Evolutionary conservation across 345 rosid species (phyloP).

Genomic region (Arabidopsis suecica): DNA sequence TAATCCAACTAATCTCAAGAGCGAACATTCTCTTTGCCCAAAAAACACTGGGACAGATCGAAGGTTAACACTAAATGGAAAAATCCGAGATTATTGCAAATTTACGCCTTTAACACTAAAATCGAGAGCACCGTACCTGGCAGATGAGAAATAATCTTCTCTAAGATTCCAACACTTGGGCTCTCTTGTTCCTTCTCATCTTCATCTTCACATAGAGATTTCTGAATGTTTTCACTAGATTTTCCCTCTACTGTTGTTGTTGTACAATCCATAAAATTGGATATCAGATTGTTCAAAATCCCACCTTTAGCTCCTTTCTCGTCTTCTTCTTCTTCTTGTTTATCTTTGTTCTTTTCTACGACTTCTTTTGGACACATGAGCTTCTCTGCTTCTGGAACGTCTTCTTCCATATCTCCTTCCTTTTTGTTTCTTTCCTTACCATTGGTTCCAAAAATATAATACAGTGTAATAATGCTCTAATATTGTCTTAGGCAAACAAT

Average conservation of each 20-base stretch:
- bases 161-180: constrained; percentile 51
- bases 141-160: constrained; percentile 63
- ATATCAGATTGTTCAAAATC: constrained; percentile 38
- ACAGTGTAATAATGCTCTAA: neutral
- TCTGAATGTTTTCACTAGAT: constrained; percentile 31
- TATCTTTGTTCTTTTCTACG: constrained; percentile 1
- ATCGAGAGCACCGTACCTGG: constrained; percentile 48
- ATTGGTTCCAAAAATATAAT: neutral
- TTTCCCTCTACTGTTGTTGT: constrained; percentile 26
- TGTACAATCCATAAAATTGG: constrained; percentile 24
- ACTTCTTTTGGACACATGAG: constrained; percentile 28
- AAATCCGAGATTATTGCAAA: neutral
- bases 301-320: constrained; percentile 6
- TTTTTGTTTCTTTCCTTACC: constrained; percentile 11
- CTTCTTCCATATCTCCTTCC: constrained; percentile 54
- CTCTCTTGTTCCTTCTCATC: constrained; percentile 35
- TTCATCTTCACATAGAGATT: constrained; percentile 1
- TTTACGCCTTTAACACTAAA: neutral
- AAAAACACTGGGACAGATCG: neutral
- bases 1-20: neutral
- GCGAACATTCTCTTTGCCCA: neutral
- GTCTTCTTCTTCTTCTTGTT: constrained; percentile 19
- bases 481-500: neutral
- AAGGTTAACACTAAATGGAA: neutral
- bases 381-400: constrained; percentile 50